Percentiles rank a stretch among this genome's conserved stretches.
These are phyloP conservation scores for Kazachstania sp. DNA, from an alignment of 1,139 yeast genomes.

Conservation along the genomic window DNA sequence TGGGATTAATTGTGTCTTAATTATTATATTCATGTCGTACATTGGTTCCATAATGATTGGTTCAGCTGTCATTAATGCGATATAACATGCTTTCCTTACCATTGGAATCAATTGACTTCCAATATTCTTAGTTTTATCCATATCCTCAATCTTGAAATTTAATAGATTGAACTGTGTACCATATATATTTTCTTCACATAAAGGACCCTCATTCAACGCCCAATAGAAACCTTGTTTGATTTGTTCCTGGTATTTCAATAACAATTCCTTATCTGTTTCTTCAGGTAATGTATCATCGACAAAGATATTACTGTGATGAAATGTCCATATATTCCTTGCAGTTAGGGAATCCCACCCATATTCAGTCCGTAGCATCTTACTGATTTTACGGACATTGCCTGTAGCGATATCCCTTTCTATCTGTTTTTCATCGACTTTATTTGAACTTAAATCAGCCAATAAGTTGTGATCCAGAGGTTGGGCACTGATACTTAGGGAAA, in stretches of 20 bases:
- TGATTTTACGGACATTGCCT: slow-evolving; percentile 36
- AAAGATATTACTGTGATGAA: slow-evolving; percentile 52
- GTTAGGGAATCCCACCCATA: slow-evolving; percentile 81
- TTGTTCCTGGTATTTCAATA: slow-evolving; percentile 41
- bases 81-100: slow-evolving; percentile 74
- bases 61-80: slow-evolving; percentile 68
- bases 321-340: slow-evolving; percentile 74
- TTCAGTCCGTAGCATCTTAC: slow-evolving; percentile 47
- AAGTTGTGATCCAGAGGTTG: slow-evolving; percentile 62
- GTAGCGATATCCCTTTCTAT: slow-evolving; percentile 1
- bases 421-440: slow-evolving; percentile 22
- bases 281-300: slow-evolving; percentile 70
- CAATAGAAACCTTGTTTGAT: slow-evolving; percentile 74
- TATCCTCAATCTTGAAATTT: slow-evolving; percentile 44
- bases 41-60: slow-evolving; percentile 82
- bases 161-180: slow-evolving; percentile 65
- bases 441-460: slow-evolving; percentile 40
- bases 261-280: slow-evolving; percentile 51
- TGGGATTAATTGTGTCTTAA: slow-evolving; percentile 41
- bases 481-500: slow-evolving; percentile 62
- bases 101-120: slow-evolving; percentile 76
- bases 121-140: slow-evolving; percentile 33
- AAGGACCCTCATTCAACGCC: slow-evolving; percentile 81
- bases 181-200: slow-evolving; percentile 76
- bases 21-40: slow-evolving; percentile 53